Percentiles rank a stretch among this genome's conserved stretches.
Evolutionary conservation across 352 stramenopile species (phyloP).

Genomic region (Phytopythium cucurbitacearum): DNA sequence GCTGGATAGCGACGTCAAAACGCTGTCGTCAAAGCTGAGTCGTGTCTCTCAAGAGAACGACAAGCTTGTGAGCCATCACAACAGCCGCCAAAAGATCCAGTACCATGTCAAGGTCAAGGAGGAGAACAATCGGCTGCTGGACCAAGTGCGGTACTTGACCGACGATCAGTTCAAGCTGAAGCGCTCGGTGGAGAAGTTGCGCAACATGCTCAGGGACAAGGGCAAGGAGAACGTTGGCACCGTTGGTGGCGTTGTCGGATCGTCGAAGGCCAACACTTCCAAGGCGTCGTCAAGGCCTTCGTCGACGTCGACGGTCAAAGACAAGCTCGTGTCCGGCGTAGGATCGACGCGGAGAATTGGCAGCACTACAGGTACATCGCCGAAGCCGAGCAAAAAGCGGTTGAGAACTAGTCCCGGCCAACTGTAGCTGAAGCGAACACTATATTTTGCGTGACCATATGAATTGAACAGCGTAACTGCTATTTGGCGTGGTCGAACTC

Average conservation of each 20-base stretch:
- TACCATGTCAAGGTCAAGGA: constrained; percentile 81
- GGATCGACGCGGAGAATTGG: no score
- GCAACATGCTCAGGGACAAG: constrained; percentile 54
- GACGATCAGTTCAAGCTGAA: constrained; percentile 62
- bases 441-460: no score
- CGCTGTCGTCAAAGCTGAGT: constrained; percentile 38
- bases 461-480: no score
- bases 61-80: constrained; percentile 74
- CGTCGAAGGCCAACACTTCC: no score
- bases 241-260: neutral
- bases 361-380: constrained; percentile 10
- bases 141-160: constrained; percentile 59
- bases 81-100: constrained; percentile 80
- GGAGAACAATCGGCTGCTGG: constrained; percentile 74
- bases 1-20: constrained; percentile 33
- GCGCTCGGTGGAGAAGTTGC: constrained; percentile 41
- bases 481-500: no score
- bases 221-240: constrained; percentile 69
- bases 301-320: neutral
- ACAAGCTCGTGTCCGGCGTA: no score
- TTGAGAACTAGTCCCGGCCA: constrained; percentile 13
- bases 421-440: no score
- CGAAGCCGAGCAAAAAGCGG: constrained; percentile 36
- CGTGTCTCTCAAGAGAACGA: constrained; percentile 54
- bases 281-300: neutral